Evolutionary conservation across 306 rosid species (phyloP), one percentile per base, ranked within the genome.

Genomic region (Fragaria iinumae): DNA sequence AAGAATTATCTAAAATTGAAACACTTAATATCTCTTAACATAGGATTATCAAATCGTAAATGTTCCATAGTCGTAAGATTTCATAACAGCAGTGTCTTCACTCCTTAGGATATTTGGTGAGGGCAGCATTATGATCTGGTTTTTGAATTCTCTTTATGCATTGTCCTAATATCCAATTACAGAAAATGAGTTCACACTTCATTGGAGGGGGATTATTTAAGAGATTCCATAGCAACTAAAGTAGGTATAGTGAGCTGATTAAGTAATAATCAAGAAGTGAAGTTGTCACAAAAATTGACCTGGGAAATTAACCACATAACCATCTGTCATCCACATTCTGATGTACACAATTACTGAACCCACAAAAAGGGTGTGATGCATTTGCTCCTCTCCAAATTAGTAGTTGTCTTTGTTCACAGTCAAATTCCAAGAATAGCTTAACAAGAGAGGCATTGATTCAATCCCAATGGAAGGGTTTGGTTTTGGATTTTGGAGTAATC

Each of bases 271-370:
- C 49, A 72, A 5, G 39, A 52, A 53, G 4, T 38, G 76, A 21
- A 20, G 67, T 39, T 45, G 72, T 77, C 80, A 63, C 50, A 71
- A n/a, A 50, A 62, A 39, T 65, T 71, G 80, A 20, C 39, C 14
- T 25, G 38, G 60, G 21, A 71, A 39, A 39, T 55, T 63, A 45
- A 47, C 73, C 66, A 76, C 74, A 83, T 65, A 21, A 68, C 71
- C 88, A 79, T 76, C 88, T 76, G 80, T 53, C 83, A 72, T 76
- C 79, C 85, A 84, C 74, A 62, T 71, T 49, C 66, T n/a, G 55
- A 52, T 53, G 69, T 36, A 43, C 56, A 64, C 76, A 59, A 76
- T 6, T 34, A 73, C 69, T 65, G 45, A 69, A 69, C 45, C 80
- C 47, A 55, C 48, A 45, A 38, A 52, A 43, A 66, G 4, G 74